These are phyloP conservation scores for Ceraceosorus guamensis DNA, from an alignment of 1,284 basidiomycete genomes.

Conservation along the genomic window DNA sequence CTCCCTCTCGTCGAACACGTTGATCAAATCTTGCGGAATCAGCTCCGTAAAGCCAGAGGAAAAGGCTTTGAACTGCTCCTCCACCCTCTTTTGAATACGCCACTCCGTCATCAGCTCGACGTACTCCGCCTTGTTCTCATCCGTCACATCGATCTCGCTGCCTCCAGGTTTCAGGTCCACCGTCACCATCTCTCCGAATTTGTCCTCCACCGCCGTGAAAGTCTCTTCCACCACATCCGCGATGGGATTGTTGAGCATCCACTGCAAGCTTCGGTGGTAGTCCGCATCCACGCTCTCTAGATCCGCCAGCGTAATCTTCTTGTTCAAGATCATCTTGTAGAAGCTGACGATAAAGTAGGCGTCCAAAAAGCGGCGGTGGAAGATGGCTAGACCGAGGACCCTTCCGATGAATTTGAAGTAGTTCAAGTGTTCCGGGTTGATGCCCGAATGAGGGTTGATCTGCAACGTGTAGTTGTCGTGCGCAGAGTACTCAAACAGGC, in stretches of 20 bases:
- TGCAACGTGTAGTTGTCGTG: slow-evolving; percentile 99
- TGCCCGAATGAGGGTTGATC: slow-evolving; percentile 92
- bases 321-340: slow-evolving; percentile 80
- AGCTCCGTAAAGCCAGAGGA: slow-evolving; percentile 91
- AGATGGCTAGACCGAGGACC: slow-evolving; percentile 86
- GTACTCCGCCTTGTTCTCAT: slow-evolving; percentile 98
- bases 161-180: slow-evolving; percentile 86
- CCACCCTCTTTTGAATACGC: slow-evolving; percentile 81
- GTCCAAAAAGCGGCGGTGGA: slow-evolving; percentile 96
- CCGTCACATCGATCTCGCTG: slow-evolving; percentile 74
- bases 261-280: slow-evolving; percentile 79
- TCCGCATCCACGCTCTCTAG: slow-evolving; percentile 47
- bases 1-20: slow-evolving; percentile 96
- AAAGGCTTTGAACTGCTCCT: slow-evolving; percentile 92
- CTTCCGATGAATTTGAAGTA: slow-evolving; percentile 99
- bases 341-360: slow-evolving; percentile 98
- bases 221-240: slow-evolving; percentile 47
- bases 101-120: slow-evolving; percentile 90
- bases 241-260: slow-evolving; percentile 63
- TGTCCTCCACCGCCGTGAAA: slow-evolving; percentile 69
- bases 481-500: slow-evolving; percentile 96
- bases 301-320: slow-evolving; percentile 46
- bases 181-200: slow-evolving; percentile 91
- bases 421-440: slow-evolving; percentile 97
- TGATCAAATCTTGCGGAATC: slow-evolving; percentile 87